Conservation (phyloP, 1,284 basidiomycete genomes). For the Heliocybe sulcata region DNA sequence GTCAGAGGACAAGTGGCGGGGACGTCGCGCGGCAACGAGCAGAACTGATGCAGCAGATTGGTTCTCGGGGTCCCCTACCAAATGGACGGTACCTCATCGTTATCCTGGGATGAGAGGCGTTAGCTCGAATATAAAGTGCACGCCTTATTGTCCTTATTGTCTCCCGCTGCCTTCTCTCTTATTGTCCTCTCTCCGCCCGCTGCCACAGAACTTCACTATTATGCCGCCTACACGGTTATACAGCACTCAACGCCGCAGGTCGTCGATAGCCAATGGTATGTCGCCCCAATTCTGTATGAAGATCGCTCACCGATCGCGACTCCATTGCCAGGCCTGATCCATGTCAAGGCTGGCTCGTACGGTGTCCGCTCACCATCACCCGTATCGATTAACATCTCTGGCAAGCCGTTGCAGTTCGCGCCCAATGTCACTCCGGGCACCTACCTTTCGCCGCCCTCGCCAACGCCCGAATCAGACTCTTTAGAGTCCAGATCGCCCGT, state of each 20-base stretch:
- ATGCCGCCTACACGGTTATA: not conserved
- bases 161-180: not conserved
- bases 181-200: not conserved
- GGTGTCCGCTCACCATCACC: conserved; percentile 36
- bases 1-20: not conserved
- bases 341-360: conserved; percentile 50
- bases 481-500: not conserved
- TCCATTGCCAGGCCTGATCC: conserved; percentile 28
- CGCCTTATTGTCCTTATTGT: not conserved
- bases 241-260: not conserved
- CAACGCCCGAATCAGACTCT: conserved; percentile 17
- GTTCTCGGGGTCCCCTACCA: conserved; percentile 1
- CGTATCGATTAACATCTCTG: conserved; percentile 38
- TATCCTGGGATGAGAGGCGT: not conserved
- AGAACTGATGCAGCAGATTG: not conserved
- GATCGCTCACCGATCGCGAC: conserved; percentile 4
- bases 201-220: not conserved
- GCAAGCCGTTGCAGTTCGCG: conserved; percentile 32
- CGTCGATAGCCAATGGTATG: not conserved
- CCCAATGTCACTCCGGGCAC: conserved; percentile 65
- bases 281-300: not conserved
- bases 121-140: not conserved
- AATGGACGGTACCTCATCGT: not conserved
- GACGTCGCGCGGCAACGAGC: not conserved
- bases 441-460: conserved; percentile 31